These are phyloP conservation scores for Xylariaceae sp. DNA, from an alignment of 2,329 filamentous ascomycete species.

Conservation along the genomic window DNA sequence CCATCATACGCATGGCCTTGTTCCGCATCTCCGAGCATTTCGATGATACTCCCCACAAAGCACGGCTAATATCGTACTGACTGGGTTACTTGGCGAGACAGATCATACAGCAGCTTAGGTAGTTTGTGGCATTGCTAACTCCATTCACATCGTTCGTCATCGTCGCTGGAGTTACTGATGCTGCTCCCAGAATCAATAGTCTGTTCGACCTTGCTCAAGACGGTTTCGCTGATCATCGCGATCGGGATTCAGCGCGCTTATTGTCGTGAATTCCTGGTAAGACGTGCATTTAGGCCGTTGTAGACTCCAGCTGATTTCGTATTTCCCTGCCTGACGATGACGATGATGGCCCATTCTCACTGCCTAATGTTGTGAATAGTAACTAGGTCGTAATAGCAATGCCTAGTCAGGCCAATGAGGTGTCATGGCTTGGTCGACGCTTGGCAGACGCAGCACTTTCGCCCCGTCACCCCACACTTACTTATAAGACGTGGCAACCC, in stretches of 20 bases:
- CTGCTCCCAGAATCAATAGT: neutral
- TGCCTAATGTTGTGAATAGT: neutral
- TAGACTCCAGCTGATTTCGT: too few relatives aligned
- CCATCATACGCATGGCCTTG: neutral
- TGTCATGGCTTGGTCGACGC: neutral
- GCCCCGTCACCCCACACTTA: neutral
- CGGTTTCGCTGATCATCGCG: neutral
- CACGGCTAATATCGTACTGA: neutral
- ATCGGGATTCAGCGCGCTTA: too few relatives aligned
- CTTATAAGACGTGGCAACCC: neutral
- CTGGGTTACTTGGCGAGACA: neutral
- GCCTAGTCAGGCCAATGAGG: neutral
- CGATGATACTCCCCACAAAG: constrained; percentile 1
- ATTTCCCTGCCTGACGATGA: too few relatives aligned
- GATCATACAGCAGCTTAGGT: neutral
- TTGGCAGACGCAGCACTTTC: neutral
- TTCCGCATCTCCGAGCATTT: neutral
- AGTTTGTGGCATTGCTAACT: neutral
- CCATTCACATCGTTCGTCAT: neutral
- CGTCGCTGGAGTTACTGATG: neutral
- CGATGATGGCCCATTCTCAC: too few relatives aligned
- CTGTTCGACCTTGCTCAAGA: too few relatives aligned
- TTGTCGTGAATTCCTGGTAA: too few relatives aligned
- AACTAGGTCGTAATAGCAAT: neutral
- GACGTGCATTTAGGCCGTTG: too few relatives aligned